Base-by-base conservation (phyloP, 306 rosid genomes). In the Fragaria vesca region DNA sequence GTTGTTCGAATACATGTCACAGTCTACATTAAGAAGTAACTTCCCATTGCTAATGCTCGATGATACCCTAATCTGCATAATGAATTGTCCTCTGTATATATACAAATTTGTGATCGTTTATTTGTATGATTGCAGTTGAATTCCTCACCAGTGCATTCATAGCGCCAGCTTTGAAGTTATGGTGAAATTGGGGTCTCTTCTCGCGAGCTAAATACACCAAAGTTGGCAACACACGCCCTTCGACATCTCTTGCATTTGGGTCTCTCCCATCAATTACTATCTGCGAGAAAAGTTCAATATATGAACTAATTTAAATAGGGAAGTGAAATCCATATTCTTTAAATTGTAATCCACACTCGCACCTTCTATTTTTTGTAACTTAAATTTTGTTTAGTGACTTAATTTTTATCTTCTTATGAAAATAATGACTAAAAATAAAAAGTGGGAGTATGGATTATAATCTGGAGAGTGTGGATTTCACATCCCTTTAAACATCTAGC, bases 161-260 rank as follows among this genome's bases (percentile, higher is more conserved):
- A 24, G 98, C 93, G 47, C 97, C 98, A 8, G 93, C 98, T 83
- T 93, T 89, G 87, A 85, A 93, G 81, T 91, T 86, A 69, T 93
- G 98, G 69, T 54, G 87, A 76, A 80, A 61, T 12, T 88, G 91
- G 5, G 95, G 93, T 34, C 91, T 91, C 82, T 91, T 93, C 81
- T 89, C 97, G 0, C 96, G 90, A 54, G 98, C 90, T 84, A 93
- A 78, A 77, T 93, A 91, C 45, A 88, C 94, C 5, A 93, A 70
- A 80, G 88, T 74, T 63, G 98, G 95, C 82, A 93, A 65, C 13
- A 30, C 52, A 28, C 52, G 40, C 32, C 92, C 95, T 45, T 90
- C 87, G 30, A 24, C 74, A 63, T 91, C 98, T 54, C 65, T 84
- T 13, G 91, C 89, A 54, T 85, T 85, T 70, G 71, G 74, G 42